Evolutionary conservation across 768 basidiomycete species (phyloP), one percentile per base, ranked within the genome.

Genomic region (Scleroderma citrinum): DNA sequence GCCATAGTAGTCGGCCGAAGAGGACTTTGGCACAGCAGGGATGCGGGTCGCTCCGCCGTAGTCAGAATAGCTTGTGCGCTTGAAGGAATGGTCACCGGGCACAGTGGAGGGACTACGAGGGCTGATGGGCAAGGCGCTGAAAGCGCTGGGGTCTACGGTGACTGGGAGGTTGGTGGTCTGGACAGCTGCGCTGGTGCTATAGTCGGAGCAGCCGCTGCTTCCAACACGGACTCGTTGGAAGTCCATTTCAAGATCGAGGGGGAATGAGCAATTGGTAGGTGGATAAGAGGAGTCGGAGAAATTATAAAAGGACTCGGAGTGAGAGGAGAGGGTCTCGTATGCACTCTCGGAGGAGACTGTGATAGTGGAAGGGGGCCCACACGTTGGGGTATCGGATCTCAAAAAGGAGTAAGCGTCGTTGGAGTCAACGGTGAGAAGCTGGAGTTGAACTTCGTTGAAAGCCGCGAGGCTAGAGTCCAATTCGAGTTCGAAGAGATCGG

Each of bases 401-500:
- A 82, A 72, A 69, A 77, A 76, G 56, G 76, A 72, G 72, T 82
- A 86, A 49, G 80, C 73, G 68, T 80, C 78, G 70, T 77, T 78
- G 55, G 75, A 76, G 64, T 81, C 80, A 53, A 85, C 78, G 58
- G 78, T 76, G 56, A 82, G 71, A 53, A 82, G 74, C 63, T 82
- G 78, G 48, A 81, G 73, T 60, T 80, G 75, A 64, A 73, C 68
- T 54, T 81, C 76, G 71, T 85, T 80, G 63, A 83, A 78, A 38
- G 76, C 80, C 58, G 80, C 80, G 59, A 87, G 78, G 69, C 72
- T 77, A 30, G 72, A 73, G 69, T 89, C 88, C 60, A 92, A 77
- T 69, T 92, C 89, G 45, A 78, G 77, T 64, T 91, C 89, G 71
- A 92, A 91, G 55, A 81, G 75, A 74, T 90, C 87, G 53, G 86